These are phyloP conservation scores for Paramarasmius palmivorus DNA, from an alignment of 1,284 basidiomycete species.

Conservation along the genomic window DNA sequence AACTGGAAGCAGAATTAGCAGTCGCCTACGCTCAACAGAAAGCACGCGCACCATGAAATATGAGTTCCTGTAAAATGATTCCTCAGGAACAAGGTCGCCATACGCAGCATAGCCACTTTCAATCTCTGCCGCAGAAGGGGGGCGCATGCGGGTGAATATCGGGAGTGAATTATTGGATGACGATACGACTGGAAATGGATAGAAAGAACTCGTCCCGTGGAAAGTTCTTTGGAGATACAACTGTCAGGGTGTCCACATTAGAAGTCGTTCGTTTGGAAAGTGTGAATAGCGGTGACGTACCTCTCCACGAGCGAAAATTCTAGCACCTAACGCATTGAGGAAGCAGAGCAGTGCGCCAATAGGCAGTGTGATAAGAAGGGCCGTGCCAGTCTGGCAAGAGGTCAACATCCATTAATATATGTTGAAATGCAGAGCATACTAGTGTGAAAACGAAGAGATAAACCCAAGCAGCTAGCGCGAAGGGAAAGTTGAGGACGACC, in stretches of 20 bases:
- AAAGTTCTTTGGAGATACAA: constrained; percentile 68
- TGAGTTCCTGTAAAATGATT: constrained; percentile 74
- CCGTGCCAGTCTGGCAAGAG: constrained; percentile 63
- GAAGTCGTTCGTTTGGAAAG: constrained; percentile 11
- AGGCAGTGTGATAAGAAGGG: constrained; percentile 71
- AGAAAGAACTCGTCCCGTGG: constrained; percentile 58
- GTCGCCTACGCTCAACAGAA: not conserved
- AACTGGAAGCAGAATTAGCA: constrained; percentile 44
- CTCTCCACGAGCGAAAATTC: constrained; percentile 69
- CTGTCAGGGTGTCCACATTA: constrained; percentile 28
- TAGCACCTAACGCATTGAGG: constrained; percentile 69
- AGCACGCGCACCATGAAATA: constrained; percentile 65
- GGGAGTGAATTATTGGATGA: constrained; percentile 23
- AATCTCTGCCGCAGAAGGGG: constrained; percentile 46
- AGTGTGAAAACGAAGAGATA: constrained; percentile 78
- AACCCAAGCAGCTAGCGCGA: constrained; percentile 68
- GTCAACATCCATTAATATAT: constrained; percentile 5
- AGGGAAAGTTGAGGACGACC: constrained; percentile 72
- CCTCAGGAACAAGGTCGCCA: constrained; percentile 42
- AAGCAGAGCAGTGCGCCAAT: constrained; percentile 78
- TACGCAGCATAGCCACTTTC: constrained; percentile 42
- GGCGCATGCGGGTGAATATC: constrained; percentile 64
- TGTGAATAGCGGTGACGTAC: constrained; percentile 33
- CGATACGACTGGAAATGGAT: constrained; percentile 45
- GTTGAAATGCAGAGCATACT: constrained; percentile 40